Evolutionary conservation across 2,329 filamentous ascomycete species (phyloP), one percentile per base, ranked within the genome.

Genomic region (Alternaria longipes): DNA sequence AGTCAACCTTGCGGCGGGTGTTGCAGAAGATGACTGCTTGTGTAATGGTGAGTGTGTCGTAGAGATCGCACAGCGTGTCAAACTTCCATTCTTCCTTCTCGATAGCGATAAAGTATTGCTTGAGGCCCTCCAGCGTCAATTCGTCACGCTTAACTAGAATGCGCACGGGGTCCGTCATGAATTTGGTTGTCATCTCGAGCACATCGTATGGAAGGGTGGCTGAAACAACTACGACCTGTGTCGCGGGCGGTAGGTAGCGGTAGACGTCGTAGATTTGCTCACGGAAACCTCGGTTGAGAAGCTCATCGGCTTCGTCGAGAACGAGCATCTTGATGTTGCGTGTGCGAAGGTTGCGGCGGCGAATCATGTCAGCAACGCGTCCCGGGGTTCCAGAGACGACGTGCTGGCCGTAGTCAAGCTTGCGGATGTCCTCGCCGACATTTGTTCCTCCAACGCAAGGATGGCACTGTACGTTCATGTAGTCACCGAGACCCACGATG

Each of bases 1-100:
- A 99, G 80, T 99, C 95, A 54, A 99, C 95, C 91, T 99, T 99
- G 80, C 95, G 89, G 69, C 95, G 90, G 7, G 95, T 99, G 82
- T 99, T 99, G 87, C 95, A 99, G 86, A 99, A 99, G 79, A 99
- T 99, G 79, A 99, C 95, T 46, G 95, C 95, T 83, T 98, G 95
- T 16, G 95, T 98, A 77, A 99, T 98, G 56, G 95, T 99, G 45
- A 99, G 87, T 12, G 95, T 98, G 79, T 99, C 95, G 86, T 99
- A 99, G 59, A 99, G 90, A 83, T 99, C 95, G 81, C 93, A 98
- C 5, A 99, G 89, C 3, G 95, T 99, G 79, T 99, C 95, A 72
- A 99, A 97, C 81, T 99, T 99, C 95, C 95, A 99, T 79, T 98
- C 95, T 81, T 99, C 95, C 84, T 97, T 98, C 82, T 99, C 95